A percentile compares a stretch with the other conserved stretches of the same genome.
Conservation (phyloP, 441 rosid species). For the Pelargonium fulgidum region DNA sequence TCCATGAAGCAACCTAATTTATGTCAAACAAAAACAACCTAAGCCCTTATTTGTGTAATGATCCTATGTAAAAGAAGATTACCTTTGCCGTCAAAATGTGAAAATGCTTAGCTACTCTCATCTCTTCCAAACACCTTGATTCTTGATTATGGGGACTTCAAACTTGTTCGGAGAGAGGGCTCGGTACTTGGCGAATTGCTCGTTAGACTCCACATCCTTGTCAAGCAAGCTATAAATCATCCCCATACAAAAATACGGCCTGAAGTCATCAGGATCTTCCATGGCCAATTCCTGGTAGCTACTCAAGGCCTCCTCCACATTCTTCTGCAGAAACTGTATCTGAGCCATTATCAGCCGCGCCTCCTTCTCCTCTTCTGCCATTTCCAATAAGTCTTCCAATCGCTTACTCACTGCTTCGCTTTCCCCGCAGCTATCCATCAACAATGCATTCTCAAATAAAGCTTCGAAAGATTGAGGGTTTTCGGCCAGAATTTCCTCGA, state of each 20-base stretch:
- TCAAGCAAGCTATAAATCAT: conserved; percentile 79
- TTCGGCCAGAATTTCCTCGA: conserved; percentile 65
- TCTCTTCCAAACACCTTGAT: conserved; percentile 65
- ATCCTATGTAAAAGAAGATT: not conserved
- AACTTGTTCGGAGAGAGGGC: conserved; percentile 64
- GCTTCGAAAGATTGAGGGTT: conserved; percentile 80
- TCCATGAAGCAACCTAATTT: not conserved
- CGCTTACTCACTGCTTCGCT: conserved; percentile 61
- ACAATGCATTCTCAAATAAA: conserved; percentile 75
- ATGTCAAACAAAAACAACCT: not conserved
- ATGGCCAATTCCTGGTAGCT: conserved; percentile 56
- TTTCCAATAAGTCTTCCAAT: conserved; percentile 56
- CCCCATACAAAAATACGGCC: conserved; percentile 77
- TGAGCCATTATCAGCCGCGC: conserved; percentile 80
- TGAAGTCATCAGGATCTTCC: conserved; percentile 72
- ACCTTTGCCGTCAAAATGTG: not conserved
- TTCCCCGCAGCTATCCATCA: conserved; percentile 78
- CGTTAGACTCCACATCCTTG: conserved; percentile 67
- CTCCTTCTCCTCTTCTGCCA: conserved; percentile 64
- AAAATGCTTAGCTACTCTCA: conserved; percentile 28
- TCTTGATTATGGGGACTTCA: conserved; percentile 67
- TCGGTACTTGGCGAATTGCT: conserved; percentile 67
- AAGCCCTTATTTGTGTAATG: not conserved
- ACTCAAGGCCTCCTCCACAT: conserved; percentile 71
- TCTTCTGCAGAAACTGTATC: conserved; percentile 72